These are phyloP conservation scores for Cutaneotrichosporon mucoides DNA, from an alignment of 1,284 basidiomycete genomes.

Conservation along the genomic window DNA sequence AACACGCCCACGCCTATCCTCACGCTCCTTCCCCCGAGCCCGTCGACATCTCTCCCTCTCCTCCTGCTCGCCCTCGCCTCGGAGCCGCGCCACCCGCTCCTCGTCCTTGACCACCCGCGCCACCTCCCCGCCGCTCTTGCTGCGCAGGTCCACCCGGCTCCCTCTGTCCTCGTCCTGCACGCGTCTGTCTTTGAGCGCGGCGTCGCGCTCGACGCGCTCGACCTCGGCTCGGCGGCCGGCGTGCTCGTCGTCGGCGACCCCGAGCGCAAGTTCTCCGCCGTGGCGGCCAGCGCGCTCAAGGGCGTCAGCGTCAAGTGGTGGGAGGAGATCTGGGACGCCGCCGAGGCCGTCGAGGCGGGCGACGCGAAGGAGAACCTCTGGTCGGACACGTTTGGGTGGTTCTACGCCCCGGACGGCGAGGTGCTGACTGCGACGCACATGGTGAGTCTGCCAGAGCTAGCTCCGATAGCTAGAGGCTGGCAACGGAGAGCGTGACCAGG, in stretches of 20 bases:
- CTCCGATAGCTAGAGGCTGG: no score
- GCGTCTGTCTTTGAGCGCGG: slow-evolving; percentile 27
- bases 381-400: slow-evolving; percentile 16
- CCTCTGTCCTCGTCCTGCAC: slow-evolving; percentile 36
- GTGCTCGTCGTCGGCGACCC: slow-evolving; percentile 38
- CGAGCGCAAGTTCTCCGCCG: slow-evolving; percentile 10
- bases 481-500: background rate
- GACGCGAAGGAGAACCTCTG: slow-evolving; percentile 2
- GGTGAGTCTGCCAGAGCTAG: slow-evolving; percentile 15
- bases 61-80: slow-evolving; percentile 38
- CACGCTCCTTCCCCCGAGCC: slow-evolving; percentile 35
- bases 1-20: slow-evolving; percentile 25
- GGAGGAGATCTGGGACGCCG: slow-evolving; percentile 44
- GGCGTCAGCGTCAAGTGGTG: slow-evolving; percentile 34
- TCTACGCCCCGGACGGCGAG: slow-evolving; percentile 5
- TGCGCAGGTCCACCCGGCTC: slow-evolving; percentile 22
- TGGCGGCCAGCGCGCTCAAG: background rate
- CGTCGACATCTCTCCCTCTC: slow-evolving; percentile 31
- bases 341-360: slow-evolving; percentile 13
- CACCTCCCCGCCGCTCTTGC: slow-evolving; percentile 26
- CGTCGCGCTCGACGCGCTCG: slow-evolving; percentile 23
- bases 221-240: slow-evolving; percentile 9
- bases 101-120: slow-evolving; percentile 29
- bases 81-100: slow-evolving; percentile 27
- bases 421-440: slow-evolving; percentile 40